Percentiles rank a stretch among this genome's conserved stretches.
Conservation (phyloP, 495 filamentous ascomycete genomes). For the Umbilicaria muhlenbergii region DNA sequence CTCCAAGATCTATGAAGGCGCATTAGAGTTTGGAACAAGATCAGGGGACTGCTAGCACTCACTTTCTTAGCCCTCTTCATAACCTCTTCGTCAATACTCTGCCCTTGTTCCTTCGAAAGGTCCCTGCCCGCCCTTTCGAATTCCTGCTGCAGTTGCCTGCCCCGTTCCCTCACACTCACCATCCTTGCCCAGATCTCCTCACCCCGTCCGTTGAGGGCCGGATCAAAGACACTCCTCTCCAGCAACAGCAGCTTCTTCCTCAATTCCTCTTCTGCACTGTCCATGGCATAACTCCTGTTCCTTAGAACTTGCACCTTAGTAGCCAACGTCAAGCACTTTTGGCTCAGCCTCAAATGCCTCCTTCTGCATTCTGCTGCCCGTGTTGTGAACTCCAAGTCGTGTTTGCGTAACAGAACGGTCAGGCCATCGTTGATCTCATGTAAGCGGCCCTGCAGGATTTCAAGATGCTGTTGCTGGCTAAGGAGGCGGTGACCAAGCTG, state of each 20-base stretch:
- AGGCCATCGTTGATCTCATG: constrained; percentile 83
- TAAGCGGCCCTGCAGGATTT: constrained; percentile 58
- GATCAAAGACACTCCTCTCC: constrained; percentile 66
- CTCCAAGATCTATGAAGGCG: constrained; percentile 52
- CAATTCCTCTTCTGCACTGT: constrained; percentile 78
- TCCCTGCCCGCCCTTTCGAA: constrained; percentile 49
- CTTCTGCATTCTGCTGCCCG: constrained; percentile 66
- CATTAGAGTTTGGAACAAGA: background rate
- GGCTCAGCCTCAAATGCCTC: constrained; percentile 63
- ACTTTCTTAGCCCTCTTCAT: constrained; percentile 79
- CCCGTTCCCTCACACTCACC: constrained; percentile 67
- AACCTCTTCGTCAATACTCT: constrained; percentile 57
- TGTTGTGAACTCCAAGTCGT: constrained; percentile 68
- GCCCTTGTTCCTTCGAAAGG: constrained; percentile 28
- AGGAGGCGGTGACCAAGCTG: constrained; percentile 62
- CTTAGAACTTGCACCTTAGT: constrained; percentile 84
- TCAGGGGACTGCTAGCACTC: constrained; percentile 11
- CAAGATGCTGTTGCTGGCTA: constrained; percentile 57
- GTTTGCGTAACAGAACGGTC: constrained; percentile 58
- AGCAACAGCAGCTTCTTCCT: constrained; percentile 67
- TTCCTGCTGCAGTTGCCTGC: constrained; percentile 62
- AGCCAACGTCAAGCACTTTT: constrained; percentile 69
- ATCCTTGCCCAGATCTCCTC: constrained; percentile 97
- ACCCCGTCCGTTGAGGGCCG: constrained; percentile 60
- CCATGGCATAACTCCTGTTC: constrained; percentile 84